Evolutionary conservation across 164 flowering plant genomes (phyloP).

Genomic region (Cinnamomum chago): DNA sequence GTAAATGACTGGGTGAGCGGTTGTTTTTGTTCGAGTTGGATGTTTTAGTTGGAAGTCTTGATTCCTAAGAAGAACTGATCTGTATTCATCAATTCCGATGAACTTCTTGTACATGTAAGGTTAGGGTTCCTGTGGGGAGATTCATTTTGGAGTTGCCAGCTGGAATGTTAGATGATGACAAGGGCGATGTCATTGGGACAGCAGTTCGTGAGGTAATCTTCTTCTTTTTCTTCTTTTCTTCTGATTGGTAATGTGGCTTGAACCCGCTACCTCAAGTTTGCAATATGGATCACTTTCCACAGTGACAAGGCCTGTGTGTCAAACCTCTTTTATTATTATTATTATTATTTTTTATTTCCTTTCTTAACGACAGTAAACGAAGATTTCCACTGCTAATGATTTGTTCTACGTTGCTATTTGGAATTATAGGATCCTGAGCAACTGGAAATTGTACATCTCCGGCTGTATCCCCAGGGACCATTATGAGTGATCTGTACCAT

Average conservation of each 20-base stretch:
- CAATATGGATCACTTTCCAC: no score
- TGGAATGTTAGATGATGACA: conserved; percentile 96
- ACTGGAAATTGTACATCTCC: neutral
- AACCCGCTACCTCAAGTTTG: no score
- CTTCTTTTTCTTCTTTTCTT: neutral
- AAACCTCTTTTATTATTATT: neutral
- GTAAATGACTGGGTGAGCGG: neutral
- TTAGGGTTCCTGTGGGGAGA: conserved; percentile 86
- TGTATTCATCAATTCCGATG: neutral
- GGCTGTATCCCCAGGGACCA: neutral
- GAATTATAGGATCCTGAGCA: neutral
- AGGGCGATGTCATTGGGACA: conserved; percentile 84
- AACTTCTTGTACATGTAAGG: conserved; percentile 34
- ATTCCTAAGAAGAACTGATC: neutral
- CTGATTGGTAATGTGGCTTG: no score
- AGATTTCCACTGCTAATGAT: neutral
- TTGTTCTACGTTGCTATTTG: no score
- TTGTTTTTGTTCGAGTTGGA: neutral
- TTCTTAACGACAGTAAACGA: neutral
- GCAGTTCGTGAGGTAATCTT: conserved; percentile 83
- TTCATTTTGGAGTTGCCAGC: conserved; percentile 88
- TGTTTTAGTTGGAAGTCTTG: neutral
- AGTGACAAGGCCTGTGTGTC: neutral
- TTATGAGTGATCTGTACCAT: neutral
- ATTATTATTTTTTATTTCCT: neutral